A percentile compares a stretch with the other conserved stretches of the same genome.
Conservation (phyloP, 768 basidiomycete genomes). For the Hypsizygus marmoreus region DNA sequence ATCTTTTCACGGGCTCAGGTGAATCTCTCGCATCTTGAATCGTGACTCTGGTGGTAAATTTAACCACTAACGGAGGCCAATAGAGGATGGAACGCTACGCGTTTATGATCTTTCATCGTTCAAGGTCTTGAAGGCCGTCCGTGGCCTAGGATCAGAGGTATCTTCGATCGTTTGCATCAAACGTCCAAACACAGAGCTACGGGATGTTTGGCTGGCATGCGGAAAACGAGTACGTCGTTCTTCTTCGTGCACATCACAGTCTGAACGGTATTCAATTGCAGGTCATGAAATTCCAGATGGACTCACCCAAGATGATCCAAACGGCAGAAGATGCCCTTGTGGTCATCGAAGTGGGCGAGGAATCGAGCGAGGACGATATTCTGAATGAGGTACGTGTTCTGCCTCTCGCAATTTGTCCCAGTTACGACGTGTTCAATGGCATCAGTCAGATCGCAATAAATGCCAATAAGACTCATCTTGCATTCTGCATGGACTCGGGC, state of each 20-base stretch:
- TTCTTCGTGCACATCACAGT: not conserved
- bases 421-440: constrained; percentile 24
- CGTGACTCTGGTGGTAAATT: not conserved
- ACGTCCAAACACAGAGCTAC: constrained; percentile 39
- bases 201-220: constrained; percentile 67
- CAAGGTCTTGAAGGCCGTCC: constrained; percentile 65
- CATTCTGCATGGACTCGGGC: constrained; percentile 74
- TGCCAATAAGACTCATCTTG: constrained; percentile 53
- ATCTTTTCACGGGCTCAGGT: constrained; percentile 68
- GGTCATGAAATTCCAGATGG: constrained; percentile 50
- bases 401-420: constrained; percentile 1
- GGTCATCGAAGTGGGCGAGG: constrained; percentile 47
- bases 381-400: constrained; percentile 64
- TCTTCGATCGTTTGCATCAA: constrained; percentile 59
- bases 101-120: constrained; percentile 61
- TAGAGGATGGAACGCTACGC: constrained; percentile 72
- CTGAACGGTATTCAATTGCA: constrained; percentile 10
- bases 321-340: constrained; percentile 48
- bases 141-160: constrained; percentile 57
- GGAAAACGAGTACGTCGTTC: constrained; percentile 51
- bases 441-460: constrained; percentile 67
- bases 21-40: constrained; percentile 12
- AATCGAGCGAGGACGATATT: constrained; percentile 48
- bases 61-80: constrained; percentile 1
- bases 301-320: constrained; percentile 54